These are phyloP conservation scores for Globisporangium nodosum DNA, from an alignment of 352 stramenopile species.

Conservation along the genomic window DNA sequence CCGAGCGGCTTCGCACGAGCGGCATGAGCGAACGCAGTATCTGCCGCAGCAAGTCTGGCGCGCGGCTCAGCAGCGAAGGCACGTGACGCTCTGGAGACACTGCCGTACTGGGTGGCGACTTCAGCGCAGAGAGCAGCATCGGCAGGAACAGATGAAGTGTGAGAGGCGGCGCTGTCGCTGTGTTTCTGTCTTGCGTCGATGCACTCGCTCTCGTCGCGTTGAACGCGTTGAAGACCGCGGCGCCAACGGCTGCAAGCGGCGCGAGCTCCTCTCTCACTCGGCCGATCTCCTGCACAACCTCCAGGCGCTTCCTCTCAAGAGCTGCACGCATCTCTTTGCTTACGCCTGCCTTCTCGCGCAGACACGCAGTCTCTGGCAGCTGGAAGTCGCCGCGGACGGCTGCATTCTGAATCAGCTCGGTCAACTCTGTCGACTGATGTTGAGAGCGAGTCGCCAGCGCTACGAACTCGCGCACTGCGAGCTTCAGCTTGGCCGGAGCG, in stretches of 20 bases:
- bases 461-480: conserved; percentile 24
- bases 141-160: conserved; percentile 27
- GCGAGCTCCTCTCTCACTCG: conserved; percentile 15
- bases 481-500: conserved; percentile 16
- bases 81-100: background rate
- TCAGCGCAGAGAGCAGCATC: conserved; percentile 22
- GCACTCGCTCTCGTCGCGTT: conserved; percentile 10
- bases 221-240: conserved; percentile 38
- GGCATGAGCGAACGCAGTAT: conserved; percentile 15
- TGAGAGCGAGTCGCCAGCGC: conserved; percentile 15
- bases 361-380: conserved; percentile 24
- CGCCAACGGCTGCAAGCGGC: conserved; percentile 23
- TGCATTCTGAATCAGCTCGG: conserved; percentile 33
- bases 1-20: conserved; percentile 9
- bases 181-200: background rate
- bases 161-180: conserved; percentile 14
- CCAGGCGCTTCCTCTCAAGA: conserved; percentile 7
- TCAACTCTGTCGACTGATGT: conserved; percentile 20
- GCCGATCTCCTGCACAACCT: conserved; percentile 14
- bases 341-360: conserved; percentile 21
- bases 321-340: conserved; percentile 23
- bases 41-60: conserved; percentile 13
- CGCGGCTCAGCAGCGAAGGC: background rate
- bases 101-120: background rate
- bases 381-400: conserved; percentile 41